A percentile compares a stretch with the other conserved stretches of the same genome.
Evolutionary conservation across 257 asterid genomes (phyloP).

Genomic region (Primulina tabacum): DNA sequence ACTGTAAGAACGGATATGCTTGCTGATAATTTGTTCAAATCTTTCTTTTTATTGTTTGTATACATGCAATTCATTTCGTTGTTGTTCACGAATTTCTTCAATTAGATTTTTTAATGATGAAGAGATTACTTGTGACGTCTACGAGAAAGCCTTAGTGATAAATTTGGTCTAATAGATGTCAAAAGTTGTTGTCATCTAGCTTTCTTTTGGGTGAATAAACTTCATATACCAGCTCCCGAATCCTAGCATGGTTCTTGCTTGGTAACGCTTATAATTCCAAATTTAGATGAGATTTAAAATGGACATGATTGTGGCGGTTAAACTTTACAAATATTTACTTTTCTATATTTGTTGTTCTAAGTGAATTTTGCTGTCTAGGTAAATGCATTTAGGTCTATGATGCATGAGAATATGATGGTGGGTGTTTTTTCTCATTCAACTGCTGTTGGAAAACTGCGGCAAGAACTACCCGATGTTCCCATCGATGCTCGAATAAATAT

Average conservation of each 20-base stretch:
- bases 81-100: slow-evolving; percentile 11
- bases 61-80: neutral
- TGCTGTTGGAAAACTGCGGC: slow-evolving; percentile 90
- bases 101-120: slow-evolving; percentile 10
- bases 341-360: neutral
- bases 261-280: slow-evolving; percentile 2
- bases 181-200: slow-evolving; percentile 11
- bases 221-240: neutral
- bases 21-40: slow-evolving; percentile 9
- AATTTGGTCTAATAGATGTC: slow-evolving; percentile 3
- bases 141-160: neutral
- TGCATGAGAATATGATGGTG: slow-evolving; percentile 85
- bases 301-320: neutral
- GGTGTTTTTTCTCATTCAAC: slow-evolving; percentile 95
- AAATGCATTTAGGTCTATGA: slow-evolving; percentile 88
- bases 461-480: slow-evolving; percentile 91
- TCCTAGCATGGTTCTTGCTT: slow-evolving; percentile 10
- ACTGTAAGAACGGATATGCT: slow-evolving; percentile 52
- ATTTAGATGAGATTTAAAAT: neutral
- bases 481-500: slow-evolving; percentile 58
- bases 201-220: neutral
- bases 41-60: neutral
- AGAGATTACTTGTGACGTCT: neutral
- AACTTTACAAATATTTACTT: neutral
- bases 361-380: slow-evolving; percentile 52